A percentile compares a stretch with the other conserved stretches of the same genome.
phyloP scores from a whole-genome alignment of 2,329 filamentous ascomycete genomes.

The Reticulascus tulasneorum region DNA sequence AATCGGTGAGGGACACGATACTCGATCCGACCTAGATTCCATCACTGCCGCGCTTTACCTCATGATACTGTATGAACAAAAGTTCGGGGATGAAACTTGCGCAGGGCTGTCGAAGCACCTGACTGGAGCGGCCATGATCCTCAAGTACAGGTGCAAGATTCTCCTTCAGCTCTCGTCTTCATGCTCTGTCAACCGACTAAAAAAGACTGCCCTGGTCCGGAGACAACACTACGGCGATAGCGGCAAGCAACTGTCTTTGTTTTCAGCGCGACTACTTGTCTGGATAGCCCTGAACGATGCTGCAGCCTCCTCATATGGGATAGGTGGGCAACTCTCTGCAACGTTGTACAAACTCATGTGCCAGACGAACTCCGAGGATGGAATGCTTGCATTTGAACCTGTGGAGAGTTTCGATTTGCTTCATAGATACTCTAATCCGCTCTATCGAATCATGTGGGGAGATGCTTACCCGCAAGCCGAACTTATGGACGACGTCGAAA shows the following conservation, averaged over 20 bases:
- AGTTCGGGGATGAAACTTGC: conserved; percentile 28
- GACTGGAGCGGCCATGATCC: conserved; percentile 24
- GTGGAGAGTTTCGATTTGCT: conserved; percentile 21
- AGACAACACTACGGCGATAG: conserved; percentile 2
- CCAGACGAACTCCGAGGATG: no score
- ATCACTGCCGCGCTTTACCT: conserved; percentile 28
- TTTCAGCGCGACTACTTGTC: conserved; percentile 27
- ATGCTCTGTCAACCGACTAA: conserved; percentile 7
- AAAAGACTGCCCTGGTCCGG: conserved; percentile 5
- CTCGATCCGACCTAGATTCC: conserved; percentile 22
- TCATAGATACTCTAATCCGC: conserved; percentile 26
- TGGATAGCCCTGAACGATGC: conserved; percentile 28
- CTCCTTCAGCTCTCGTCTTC: conserved; percentile 9
- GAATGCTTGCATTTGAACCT: conserved; percentile 5
- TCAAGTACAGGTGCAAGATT: conserved; percentile 20
- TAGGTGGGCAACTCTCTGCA: conserved; percentile 27
- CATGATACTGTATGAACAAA: conserved; percentile 33
- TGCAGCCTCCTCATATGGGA: conserved; percentile 23
- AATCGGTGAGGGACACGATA: conserved; percentile 17
- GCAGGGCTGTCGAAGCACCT: conserved; percentile 27
- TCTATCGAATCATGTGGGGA: conserved; percentile 29
- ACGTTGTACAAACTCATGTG: conserved; percentile 18
- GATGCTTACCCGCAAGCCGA: conserved; percentile 28
- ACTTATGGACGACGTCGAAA: conserved; percentile 30
- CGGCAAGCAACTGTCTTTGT: conserved; percentile 21